Conservation (phyloP, 192 early-diverging fungal species). For the Gamsiella multidivaricata region DNA sequence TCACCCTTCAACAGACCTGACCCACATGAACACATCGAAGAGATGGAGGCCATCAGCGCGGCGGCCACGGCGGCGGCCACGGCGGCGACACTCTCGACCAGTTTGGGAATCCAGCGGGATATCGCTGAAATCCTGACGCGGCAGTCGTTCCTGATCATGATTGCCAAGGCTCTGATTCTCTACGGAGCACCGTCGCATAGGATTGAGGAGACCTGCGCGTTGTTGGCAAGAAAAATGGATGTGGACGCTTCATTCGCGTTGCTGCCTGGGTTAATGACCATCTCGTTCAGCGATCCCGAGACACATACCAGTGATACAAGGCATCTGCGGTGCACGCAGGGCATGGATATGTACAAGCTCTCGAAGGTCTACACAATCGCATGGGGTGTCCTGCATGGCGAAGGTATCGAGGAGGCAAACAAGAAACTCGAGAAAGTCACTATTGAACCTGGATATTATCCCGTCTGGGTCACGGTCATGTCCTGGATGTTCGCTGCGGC, state of each 20-base stretch:
- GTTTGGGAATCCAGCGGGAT: slow-evolving; percentile 53
- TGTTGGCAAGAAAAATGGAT: slow-evolving; percentile 60
- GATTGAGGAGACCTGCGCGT: too few species aligned
- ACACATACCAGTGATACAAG: slow-evolving; percentile 83
- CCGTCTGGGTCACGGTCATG: slow-evolving; percentile 50
- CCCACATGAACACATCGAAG: slow-evolving; percentile 24
- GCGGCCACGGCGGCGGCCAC: slow-evolving; percentile 28
- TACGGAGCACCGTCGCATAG: too few species aligned
- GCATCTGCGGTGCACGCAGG: slow-evolving; percentile 65
- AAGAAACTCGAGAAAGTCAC: slow-evolving; percentile 64
- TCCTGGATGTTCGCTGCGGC: slow-evolving; percentile 54
- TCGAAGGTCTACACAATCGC: slow-evolving; percentile 70
- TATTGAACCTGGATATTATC: slow-evolving; percentile 49
- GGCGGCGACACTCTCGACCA: slow-evolving; percentile 19
- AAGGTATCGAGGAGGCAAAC: slow-evolving; percentile 66
- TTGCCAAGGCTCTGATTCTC: slow-evolving; percentile 71
- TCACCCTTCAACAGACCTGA: background rate
- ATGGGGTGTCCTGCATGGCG: slow-evolving; percentile 72
- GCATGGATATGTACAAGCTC: slow-evolving; percentile 77
- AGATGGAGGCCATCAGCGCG: slow-evolving; percentile 45
- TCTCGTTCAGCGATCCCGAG: too few species aligned
- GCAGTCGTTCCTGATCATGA: slow-evolving; percentile 72
- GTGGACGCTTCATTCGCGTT: slow-evolving; percentile 74
- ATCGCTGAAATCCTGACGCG: slow-evolving; percentile 76
- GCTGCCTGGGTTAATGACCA: slow-evolving; percentile 78